Conservation (phyloP, 1,139 yeast species). For the Blastobotrys proliferans region DNA sequence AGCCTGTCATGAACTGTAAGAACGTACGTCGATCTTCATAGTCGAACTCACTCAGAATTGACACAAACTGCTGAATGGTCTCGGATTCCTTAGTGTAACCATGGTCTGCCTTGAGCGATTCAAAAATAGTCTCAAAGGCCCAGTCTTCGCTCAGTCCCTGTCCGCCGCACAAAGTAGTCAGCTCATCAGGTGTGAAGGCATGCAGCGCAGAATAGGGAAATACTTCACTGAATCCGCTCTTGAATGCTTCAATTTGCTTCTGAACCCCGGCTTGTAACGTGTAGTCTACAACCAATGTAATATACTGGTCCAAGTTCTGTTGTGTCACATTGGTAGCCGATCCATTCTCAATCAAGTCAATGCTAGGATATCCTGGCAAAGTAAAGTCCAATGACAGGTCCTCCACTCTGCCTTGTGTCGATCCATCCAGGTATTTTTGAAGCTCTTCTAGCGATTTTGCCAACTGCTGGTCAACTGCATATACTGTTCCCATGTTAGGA, state of each 20-base stretch:
- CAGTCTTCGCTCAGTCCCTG: slow-evolving; percentile 90
- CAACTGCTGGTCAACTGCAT: slow-evolving; percentile 52
- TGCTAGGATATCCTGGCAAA: slow-evolving; percentile 71
- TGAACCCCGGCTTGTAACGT: slow-evolving; percentile 62
- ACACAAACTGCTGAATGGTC: slow-evolving; percentile 56
- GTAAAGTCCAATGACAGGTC: slow-evolving; percentile 62
- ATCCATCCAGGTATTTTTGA: slow-evolving; percentile 37
- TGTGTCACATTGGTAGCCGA: slow-evolving; percentile 45
- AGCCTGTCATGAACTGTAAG: slow-evolving; percentile 86
- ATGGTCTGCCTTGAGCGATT: slow-evolving; percentile 78
- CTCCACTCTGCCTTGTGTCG: slow-evolving; percentile 29
- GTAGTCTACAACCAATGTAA: slow-evolving; percentile 55
- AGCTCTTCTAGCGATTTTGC: slow-evolving; percentile 59
- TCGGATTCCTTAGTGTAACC: slow-evolving; percentile 76
- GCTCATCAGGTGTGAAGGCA: slow-evolving; percentile 70
- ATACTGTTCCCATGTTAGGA: slow-evolving; percentile 43
- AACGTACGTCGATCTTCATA: slow-evolving; percentile 61
- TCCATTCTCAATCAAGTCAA: slow-evolving; percentile 59
- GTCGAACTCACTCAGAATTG: slow-evolving; percentile 54
- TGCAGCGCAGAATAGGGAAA: slow-evolving; percentile 73
- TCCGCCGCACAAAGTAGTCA: slow-evolving; percentile 65
- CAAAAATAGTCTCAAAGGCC: slow-evolving; percentile 54
- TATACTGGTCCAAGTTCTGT: slow-evolving; percentile 55
- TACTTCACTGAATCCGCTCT: slow-evolving; percentile 77
- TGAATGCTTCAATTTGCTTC: slow-evolving; percentile 64